Base-by-base conservation (phyloP, 2,329 filamentous ascomycete genomes). In the Neoascochyta sp. region DNA sequence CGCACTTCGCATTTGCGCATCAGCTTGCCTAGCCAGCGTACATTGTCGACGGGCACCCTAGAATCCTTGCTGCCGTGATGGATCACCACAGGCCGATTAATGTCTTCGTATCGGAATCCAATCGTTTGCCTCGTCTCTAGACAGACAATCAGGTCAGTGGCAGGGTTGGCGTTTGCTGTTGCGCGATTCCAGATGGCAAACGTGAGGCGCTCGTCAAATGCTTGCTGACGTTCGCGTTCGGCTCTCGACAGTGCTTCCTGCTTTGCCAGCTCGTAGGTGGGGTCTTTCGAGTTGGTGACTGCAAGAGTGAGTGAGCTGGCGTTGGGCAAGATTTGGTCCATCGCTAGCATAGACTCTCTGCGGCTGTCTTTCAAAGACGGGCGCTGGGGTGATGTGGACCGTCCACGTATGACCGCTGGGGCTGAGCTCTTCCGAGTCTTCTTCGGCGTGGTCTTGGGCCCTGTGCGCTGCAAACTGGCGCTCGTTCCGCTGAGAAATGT, bases 71-170 rank as follows among this genome's bases (percentile, higher is more conserved):
- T 86, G 20, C 92, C 92, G 59, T 98, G 92, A 54, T 95, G 90
- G 44, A 98, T 95, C 14, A 95, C 83, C 0, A 96, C 85, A 0
- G 86, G 78, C 7, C 88, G 78, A 5, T 84, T 93, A 45, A 98
- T 95, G 57, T 98, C 92, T 11, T 95, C 90, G 57, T 98, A 98
- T 27, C 89, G 80, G 67, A 98, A 98, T 0, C 92, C 92, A 50
- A 98, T 95, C 0, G 85, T 81, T 51, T 94, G 87, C 16, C 86
- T 78, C 13, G 92, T 80, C 63, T 98, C 92, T 2, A 98, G 73
- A 57, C 92, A 98, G 5, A 95, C 85, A 1, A 98, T 71, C 11
- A 98, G 68, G 61, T 98, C 92, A 0, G 94, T 86, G 1, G 92
- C 90, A 0, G 92, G 92, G 57, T 98, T 96, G 2, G 89, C 88